Percentiles rank a stretch among this genome's conserved stretches.
Conservation (phyloP, 1,139 yeast genomes). For the Diutina scorzettiae region DNA sequence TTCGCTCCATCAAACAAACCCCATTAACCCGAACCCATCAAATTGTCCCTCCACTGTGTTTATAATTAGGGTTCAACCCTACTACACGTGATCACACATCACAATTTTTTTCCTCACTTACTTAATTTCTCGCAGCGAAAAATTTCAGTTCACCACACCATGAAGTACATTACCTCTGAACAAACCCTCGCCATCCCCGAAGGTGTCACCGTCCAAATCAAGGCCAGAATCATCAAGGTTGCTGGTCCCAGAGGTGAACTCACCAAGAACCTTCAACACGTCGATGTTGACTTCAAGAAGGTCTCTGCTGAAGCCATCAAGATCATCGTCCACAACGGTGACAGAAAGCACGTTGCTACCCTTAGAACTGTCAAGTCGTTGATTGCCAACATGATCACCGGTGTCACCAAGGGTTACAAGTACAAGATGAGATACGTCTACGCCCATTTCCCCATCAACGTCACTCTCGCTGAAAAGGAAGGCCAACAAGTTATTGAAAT, state of each 20-base stretch:
- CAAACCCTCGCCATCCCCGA: conserved; percentile 89
- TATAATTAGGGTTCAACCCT: too few relatives aligned
- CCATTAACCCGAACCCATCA: too few relatives aligned
- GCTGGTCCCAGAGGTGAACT: conserved; percentile 98
- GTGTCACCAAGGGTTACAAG: conserved; percentile 98
- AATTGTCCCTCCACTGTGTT: too few relatives aligned
- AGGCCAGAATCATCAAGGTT: conserved; percentile 84
- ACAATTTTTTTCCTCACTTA: conserved; percentile 6
- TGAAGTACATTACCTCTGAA: conserved; percentile 95
- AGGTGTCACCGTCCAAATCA: conserved; percentile 84
- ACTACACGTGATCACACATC: too few relatives aligned
- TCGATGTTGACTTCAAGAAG: conserved; percentile 86
- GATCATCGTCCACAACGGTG: conserved; percentile 96
- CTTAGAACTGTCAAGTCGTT: conserved; percentile 97
- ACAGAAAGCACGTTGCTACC: conserved; percentile 99
- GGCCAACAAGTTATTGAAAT: conserved; percentile 78
- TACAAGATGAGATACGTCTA: conserved; percentile 99
- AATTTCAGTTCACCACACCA: conserved; percentile 15
- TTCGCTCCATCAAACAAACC: too few relatives aligned
- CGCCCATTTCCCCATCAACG: conserved; percentile 99
- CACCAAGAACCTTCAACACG: conserved; percentile 85
- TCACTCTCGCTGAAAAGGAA: conserved; percentile 69
- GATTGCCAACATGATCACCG: conserved; percentile 87
- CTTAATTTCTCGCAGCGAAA: too few relatives aligned
- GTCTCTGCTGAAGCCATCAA: conserved; percentile 60